phyloP scores from a whole-genome alignment of 257 asterid genomes.

The Solanum lycopersicoides region DNA sequence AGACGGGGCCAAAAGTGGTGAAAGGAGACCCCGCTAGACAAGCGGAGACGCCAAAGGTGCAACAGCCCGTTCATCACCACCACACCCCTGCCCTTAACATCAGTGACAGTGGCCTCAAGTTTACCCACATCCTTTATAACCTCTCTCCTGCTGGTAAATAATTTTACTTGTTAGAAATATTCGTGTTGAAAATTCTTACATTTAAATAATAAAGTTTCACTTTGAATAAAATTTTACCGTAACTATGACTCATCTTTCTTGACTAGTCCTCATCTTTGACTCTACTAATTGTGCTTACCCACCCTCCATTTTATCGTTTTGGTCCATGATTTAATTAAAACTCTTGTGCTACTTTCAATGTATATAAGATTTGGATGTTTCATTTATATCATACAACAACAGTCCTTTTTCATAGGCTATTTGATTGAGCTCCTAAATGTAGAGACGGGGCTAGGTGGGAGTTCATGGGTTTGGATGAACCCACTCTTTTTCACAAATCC shows the following conservation, averaged over 20 bases:
- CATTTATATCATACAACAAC: background rate
- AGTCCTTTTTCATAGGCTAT: background rate
- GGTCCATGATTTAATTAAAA: background rate
- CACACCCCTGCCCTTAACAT: conserved; percentile 30
- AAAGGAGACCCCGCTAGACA: conserved; percentile 69
- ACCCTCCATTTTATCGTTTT: background rate
- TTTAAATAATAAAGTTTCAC: background rate
- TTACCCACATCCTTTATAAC: conserved; percentile 85
- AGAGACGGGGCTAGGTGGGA: too few relatives aligned
- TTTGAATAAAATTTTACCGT: background rate
- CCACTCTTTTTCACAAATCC: too few relatives aligned
- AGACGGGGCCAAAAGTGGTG: conserved; percentile 88
- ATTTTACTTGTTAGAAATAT: background rate
- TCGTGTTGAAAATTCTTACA: background rate
- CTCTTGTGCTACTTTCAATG: background rate
- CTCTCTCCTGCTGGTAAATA: conserved; percentile 83
- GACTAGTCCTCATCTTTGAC: background rate
- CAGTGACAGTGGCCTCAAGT: conserved; percentile 78
- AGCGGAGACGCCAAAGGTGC: conserved; percentile 50
- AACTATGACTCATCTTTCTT: background rate
- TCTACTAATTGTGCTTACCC: background rate
- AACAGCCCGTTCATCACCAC: conserved; percentile 22
- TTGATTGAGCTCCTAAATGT: too few relatives aligned
- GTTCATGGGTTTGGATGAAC: too few relatives aligned
- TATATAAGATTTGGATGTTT: background rate